A percentile compares a stretch with the other conserved stretches of the same genome.
Evolutionary conservation across 371 early-diverging fungal genomes (phyloP).

Genomic region (Dichotomocladium elegans): DNA sequence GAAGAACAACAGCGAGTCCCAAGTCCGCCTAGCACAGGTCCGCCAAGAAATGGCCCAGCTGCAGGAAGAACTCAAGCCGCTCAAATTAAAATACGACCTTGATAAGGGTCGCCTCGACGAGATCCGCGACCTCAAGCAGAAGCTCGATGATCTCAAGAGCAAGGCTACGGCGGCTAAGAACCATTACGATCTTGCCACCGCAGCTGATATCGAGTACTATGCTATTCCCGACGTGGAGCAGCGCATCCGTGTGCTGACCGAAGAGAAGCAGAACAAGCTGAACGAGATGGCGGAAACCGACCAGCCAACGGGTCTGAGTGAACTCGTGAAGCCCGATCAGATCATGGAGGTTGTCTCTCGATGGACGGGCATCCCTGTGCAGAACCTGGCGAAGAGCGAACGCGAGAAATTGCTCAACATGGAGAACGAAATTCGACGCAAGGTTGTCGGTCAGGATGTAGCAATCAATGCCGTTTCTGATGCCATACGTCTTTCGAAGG

Average conservation of each 20-base stretch:
- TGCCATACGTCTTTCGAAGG: constrained; percentile 68
- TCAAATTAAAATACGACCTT: constrained; percentile 80
- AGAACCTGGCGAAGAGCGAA: constrained; percentile 73
- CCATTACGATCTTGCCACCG: constrained; percentile 66
- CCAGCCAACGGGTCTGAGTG: constrained; percentile 49
- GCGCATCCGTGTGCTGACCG: constrained; percentile 54
- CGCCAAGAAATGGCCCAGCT: constrained; percentile 81
- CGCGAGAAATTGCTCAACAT: constrained; percentile 78
- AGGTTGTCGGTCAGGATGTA: constrained; percentile 86
- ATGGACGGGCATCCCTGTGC: constrained; percentile 90
- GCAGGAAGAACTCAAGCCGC: constrained; percentile 82
- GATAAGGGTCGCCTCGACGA: constrained; percentile 86
- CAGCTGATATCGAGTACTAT: constrained; percentile 84
- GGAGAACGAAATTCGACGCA: constrained; percentile 63
- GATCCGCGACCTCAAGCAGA: constrained; percentile 81
- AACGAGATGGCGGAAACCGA: constrained; percentile 47
- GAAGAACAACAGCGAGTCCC: constrained; percentile 75
- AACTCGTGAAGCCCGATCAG: constrained; percentile 82
- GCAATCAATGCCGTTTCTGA: constrained; percentile 79
- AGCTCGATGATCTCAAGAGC: constrained; percentile 80
- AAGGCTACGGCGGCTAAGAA: constrained; percentile 87
- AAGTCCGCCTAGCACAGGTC: constrained; percentile 74
- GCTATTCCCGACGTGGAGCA: constrained; percentile 82
- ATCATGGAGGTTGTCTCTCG: constrained; percentile 86
- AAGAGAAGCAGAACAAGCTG: constrained; percentile 55